Base-by-base conservation (phyloP, 2,329 filamentous ascomycete species). In the Nothophaeocryptopus gaeumannii region DNA sequence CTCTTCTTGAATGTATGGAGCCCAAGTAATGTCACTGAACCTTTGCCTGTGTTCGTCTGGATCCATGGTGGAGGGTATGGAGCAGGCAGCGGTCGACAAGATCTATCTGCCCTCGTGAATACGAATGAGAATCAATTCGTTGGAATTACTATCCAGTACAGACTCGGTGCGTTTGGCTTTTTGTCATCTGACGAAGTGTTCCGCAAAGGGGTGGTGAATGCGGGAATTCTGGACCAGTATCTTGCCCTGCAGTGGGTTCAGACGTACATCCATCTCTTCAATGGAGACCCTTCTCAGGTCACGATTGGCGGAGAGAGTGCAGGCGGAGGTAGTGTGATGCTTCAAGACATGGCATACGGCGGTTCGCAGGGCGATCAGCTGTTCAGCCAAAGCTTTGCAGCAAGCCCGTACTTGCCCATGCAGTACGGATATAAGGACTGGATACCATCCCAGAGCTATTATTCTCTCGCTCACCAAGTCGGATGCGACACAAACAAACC, bases 201-300 rank as follows among this genome's bases (percentile, higher is more conserved):
- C 26, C 55, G 67, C 5, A 68, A 68, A 43, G 72, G 71, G 3
- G 63, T 58, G 0, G 62, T 66, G 12, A 74, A 74, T 51, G 71
- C 70, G 0, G 72, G 70, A 8, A 38, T 74, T 3, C 58, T 72
- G 58, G 78, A 81, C 51, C 77, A 80, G 54, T 63, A 72, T 1
- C 63, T 75, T 10, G 77, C 77, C 0, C 62, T 78, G 7, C 70
- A 79, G 58, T 81, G 78, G 78, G 71, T 78, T 0, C 67, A 76
- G 37, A 61, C 71, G 7, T 73, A 79, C 51, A 76, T 80, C 40
- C 55, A 62, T 3, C 48, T 62, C 14, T 78, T 78, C 48, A 72
- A 71, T 8, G 77, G 77, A 2, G 71, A 79, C 53, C 51, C 70
- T 0, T 50, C 58, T n/a, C 72, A 74, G 45, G 70, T 79, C 35